Base-by-base conservation (phyloP, 352 stramenopile species). In the Globisporangium rhizosaccharum region DNA sequence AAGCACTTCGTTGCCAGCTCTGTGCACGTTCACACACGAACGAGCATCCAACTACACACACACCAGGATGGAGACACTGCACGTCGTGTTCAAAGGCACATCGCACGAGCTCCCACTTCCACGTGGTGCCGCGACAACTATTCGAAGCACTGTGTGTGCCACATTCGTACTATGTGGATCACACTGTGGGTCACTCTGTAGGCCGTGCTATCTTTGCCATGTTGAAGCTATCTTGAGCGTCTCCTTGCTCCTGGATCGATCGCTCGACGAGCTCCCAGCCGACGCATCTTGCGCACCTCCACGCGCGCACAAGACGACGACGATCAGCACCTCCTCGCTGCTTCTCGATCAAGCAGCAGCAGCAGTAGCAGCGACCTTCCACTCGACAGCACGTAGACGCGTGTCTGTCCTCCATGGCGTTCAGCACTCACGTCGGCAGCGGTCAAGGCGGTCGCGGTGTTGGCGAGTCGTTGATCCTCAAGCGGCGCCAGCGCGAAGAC, bases 381-480 rank as follows among this genome's bases (percentile, higher is more conserved):
- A 17, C 11, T 3, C 7, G 41, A 46, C 41, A 46, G 14, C 14
- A 20, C 15, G 18, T 9, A 46, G 2, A 20, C 14, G 18, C 41
- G 18, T 14, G 14, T 14, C 41, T 20, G 14, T 9, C 14, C 15
- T 46, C 41, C 41, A 46, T 46, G 41, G 52, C 18, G 18, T 54
- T 23, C 56, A 55, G 28, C 20, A 44, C 57, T 2, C 51, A 37
- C 25, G 49, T 30, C 28, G 41, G 42, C 14, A 53, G 18, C 18
- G 25, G 62, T n/a, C 20, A 57, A 17, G 61, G 68, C n/a, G 51
- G 65, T 45, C 72, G 82, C 15, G 82, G 82, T 14, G 75, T 88
- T 15, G 82, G 82, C 56, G 82, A 92, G 44, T 74, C 76, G 51
- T 66, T 88, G 41, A 85, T 92, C 58, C 63, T 90, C 57, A 90